Base-by-base conservation (phyloP, 345 rosid genomes). In the Trapa bicornis region DNA sequence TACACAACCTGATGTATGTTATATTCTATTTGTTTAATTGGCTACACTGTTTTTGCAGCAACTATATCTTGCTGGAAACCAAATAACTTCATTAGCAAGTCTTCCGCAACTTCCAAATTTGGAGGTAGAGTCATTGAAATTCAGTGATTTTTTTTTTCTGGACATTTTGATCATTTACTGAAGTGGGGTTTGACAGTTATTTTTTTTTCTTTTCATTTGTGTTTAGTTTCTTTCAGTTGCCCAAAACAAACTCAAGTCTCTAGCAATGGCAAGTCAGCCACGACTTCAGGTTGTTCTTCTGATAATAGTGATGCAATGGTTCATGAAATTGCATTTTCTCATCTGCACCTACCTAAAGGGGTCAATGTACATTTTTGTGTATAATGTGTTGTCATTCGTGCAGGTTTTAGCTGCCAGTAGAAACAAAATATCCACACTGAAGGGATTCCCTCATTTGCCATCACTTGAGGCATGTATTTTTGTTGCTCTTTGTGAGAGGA, bases 401-500 rank as follows among this genome's bases (percentile, higher is more conserved):
- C 79, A 93, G 98, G 98, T 93, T 54, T 80, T 93, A 74, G 98
- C 98, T 76, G 97, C 98, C 65, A 93, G 98, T 80, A 93, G 87
- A 85, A 93, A 93, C 81, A 90, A 74, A 83, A 90, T 93, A 80
- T 79, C 91, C 70, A 93, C 96, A 65, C 78, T 93, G 69, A 93
- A 88, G 81, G 91, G 88, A 62, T 93, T 93, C 73, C 98, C 98
- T 2, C 81, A 85, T 75, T 82, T 93, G 47, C 98, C 98, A 35
- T 84, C 79, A 66, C 97, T 93, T 71, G 98, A 93, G 97, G 98
- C 88, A 73, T 70, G 75, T 73, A 61, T 61, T 4, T 6, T 13
- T n/a, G 38, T 14, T 75, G 66, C 66, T 77, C 37, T 33, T 29
- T 15, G 9, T 54, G 33, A 54, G 22, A 22, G 60, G 22, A 50